Conservation (phyloP, 78 protist species). For the Protostelium mycophagum region DNA sequence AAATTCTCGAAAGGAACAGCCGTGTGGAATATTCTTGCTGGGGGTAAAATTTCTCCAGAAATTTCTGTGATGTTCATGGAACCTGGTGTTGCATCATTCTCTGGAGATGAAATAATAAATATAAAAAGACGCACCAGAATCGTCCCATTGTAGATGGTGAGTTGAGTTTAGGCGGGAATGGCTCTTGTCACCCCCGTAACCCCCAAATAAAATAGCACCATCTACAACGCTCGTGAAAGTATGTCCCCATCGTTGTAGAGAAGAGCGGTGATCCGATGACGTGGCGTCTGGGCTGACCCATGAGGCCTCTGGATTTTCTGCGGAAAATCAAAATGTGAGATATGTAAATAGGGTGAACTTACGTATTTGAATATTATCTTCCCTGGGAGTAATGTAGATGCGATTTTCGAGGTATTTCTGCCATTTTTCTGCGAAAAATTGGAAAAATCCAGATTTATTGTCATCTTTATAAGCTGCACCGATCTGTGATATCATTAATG, state of each 20-base stretch:
- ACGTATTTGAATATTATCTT: too few species aligned
- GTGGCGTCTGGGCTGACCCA: neutral
- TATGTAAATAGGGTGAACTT: neutral
- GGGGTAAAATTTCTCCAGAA: neutral
- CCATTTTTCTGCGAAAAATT: neutral
- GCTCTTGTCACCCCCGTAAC: neutral
- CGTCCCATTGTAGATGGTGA: too few species aligned
- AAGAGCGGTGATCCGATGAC: neutral
- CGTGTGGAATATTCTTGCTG: constrained; percentile 2
- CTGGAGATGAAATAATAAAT: too few species aligned
- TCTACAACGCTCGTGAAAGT: neutral
- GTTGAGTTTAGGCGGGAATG: neutral
- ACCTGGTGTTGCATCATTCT: too few species aligned
- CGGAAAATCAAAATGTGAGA: neutral
- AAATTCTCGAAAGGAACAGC: neutral
- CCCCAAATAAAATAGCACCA: neutral
- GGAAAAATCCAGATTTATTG: neutral
- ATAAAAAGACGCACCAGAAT: too few species aligned
- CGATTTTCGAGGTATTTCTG: neutral
- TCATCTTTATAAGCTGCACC: neutral
- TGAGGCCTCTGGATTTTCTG: neutral
- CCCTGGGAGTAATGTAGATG: too few species aligned
- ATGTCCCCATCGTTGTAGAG: neutral
- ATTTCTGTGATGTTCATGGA: neutral
- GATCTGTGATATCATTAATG: neutral